Evolutionary conservation across 208 protist species (phyloP).

Genomic region (Spongospora subterranea): DNA sequence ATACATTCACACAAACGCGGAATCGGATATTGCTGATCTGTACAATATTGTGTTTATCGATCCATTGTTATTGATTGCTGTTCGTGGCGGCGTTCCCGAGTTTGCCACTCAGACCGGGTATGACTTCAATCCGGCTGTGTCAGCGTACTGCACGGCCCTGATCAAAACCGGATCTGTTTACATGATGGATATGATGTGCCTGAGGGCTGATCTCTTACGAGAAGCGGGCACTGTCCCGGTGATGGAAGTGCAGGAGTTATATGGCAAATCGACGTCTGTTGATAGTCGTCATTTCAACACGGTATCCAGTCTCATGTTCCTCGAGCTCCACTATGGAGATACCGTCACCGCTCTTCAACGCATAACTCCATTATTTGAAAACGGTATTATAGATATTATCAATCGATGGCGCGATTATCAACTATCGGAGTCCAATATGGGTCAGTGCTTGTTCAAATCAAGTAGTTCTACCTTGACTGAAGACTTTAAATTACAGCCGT

Average conservation of each 20-base stretch:
- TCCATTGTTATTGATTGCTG: neutral
- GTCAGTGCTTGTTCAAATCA: too few relatives aligned
- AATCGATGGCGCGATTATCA: neutral
- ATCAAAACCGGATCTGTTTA: neutral
- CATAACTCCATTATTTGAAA: neutral
- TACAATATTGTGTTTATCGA: neutral
- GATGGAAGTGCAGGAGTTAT: neutral
- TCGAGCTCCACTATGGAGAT: neutral
- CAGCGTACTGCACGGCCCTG: neutral
- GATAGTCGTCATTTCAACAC: neutral
- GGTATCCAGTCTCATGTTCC: neutral
- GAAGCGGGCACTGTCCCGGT: neutral
- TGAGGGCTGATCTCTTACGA: constrained; percentile 32
- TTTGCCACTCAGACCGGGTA: neutral
- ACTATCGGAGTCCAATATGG: neutral
- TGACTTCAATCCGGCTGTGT: neutral
- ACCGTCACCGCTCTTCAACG: neutral
- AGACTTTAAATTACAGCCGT: too few relatives aligned
- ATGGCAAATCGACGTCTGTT: neutral
- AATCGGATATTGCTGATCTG: neutral
- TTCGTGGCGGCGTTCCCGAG: too few relatives aligned
- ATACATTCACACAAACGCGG: neutral
- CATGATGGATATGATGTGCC: constrained; percentile 5
- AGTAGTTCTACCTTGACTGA: too few relatives aligned
- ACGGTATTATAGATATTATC: neutral